Evolutionary conservation across 2,329 filamentous ascomycete genomes (phyloP).

Genomic region (Pestalotiopsis sp.): DNA sequence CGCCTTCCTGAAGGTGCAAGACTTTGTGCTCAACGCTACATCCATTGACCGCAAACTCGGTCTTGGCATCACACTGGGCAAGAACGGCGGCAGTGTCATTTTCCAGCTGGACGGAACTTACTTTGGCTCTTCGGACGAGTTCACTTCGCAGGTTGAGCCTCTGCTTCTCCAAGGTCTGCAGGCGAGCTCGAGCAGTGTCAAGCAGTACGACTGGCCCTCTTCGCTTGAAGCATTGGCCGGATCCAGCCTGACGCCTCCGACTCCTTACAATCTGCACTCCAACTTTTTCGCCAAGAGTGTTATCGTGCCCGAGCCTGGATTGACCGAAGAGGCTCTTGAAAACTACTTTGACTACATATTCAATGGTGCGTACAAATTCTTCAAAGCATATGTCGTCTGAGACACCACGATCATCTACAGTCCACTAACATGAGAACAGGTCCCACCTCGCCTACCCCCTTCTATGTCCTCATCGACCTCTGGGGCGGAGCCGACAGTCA

Average conservation of each 20-base stretch:
- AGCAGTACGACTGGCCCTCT: constrained; percentile 22
- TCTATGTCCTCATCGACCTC: constrained; percentile 32
- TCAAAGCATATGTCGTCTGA: not conserved
- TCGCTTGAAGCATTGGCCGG: constrained; percentile 19
- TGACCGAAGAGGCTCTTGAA: constrained; percentile 21
- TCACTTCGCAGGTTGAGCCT: constrained; percentile 25
- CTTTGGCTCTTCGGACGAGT: constrained; percentile 25
- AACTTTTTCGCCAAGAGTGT: constrained; percentile 38
- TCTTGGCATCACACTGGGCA: constrained; percentile 20
- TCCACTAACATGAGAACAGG: not conserved
- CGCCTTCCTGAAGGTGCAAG: constrained; percentile 20
- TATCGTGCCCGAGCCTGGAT: constrained; percentile 26
- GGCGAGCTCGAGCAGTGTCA: not conserved
- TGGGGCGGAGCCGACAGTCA: constrained; percentile 34
- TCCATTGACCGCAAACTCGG: constrained; percentile 31
- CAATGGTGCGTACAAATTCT: not conserved
- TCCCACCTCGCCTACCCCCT: constrained; percentile 19
- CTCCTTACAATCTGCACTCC: constrained; percentile 17
- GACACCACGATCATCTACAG: not conserved
- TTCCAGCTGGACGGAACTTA: constrained; percentile 33
- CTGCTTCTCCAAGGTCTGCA: constrained; percentile 24
- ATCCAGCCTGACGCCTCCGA: constrained; percentile 15
- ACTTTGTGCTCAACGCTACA: constrained; percentile 31
- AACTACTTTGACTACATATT: constrained; percentile 26
- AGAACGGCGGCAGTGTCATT: constrained; percentile 18